A percentile compares a stretch with the other conserved stretches of the same genome.
phyloP scores from a whole-genome alignment of 495 filamentous ascomycete species.

The Hypoxylon cercidicola region DNA sequence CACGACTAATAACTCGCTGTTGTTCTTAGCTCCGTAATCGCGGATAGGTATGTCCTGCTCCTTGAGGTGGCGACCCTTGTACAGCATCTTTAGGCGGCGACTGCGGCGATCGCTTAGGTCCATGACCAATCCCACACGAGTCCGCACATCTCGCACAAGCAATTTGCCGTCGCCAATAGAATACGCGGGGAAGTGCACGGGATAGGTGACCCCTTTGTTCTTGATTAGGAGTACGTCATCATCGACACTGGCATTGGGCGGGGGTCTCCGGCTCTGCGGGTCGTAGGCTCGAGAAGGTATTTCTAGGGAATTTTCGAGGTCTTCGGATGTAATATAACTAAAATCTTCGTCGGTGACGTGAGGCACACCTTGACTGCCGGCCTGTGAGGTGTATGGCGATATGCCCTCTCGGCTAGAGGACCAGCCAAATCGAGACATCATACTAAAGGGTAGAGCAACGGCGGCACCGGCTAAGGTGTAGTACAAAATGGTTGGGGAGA shows the following conservation, averaged over 20 bases:
- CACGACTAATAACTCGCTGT: conserved; percentile 73
- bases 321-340: conserved; percentile 81
- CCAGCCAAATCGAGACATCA: conserved; percentile 74
- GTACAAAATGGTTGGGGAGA: conserved; percentile 58
- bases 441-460: conserved; percentile 61
- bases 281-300: conserved; percentile 46
- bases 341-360: conserved; percentile 81
- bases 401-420: conserved; percentile 60
- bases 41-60: conserved; percentile 71
- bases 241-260: conserved; percentile 55
- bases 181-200: conserved; percentile 81
- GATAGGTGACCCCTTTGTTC: conserved; percentile 75
- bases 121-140: conserved; percentile 70
- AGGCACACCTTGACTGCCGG: conserved; percentile 58
- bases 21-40: conserved; percentile 80
- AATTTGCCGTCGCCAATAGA: conserved; percentile 82
- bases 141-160: conserved; percentile 71
- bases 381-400: conserved; percentile 65
- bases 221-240: conserved; percentile 83
- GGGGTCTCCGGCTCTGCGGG: conserved; percentile 44
- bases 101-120: conserved; percentile 66
- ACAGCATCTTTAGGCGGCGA: conserved; percentile 73
- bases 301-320: conserved; percentile 60
- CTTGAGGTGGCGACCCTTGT: conserved; percentile 82
- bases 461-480: conserved; percentile 57